Base-by-base conservation (phyloP, 2,329 filamentous ascomycete species). In the Fusarium illudens region DNA sequence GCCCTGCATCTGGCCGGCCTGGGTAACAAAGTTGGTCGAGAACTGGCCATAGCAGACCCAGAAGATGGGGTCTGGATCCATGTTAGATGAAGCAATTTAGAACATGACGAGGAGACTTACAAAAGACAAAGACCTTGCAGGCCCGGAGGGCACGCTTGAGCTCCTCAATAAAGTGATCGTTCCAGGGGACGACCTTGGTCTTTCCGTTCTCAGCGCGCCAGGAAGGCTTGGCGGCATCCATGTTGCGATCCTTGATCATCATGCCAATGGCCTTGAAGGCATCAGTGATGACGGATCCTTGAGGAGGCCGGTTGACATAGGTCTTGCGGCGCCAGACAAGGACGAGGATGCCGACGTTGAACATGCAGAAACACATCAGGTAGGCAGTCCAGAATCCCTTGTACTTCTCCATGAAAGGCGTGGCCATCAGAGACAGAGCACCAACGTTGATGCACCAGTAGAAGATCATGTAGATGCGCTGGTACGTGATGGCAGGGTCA, bases 361-460 rank as follows among this genome's bases (percentile, higher is more conserved):
- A 92, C 78, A 90, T 86, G 74, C 83, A 83, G 67, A 90, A 85
- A 77, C 74, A 82, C 82, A 84, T 77, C 77, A 80, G 81, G 65
- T 79, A 93, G 3, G 88, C 90, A 2, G 84, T 84, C 84, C 89
- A 92, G 85, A 90, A 93, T 4, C 88, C 89, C 60, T 89, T 78
- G 71, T 89, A 84, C 60, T 85, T 80, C 76, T 94, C 91, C 81
- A 92, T 85, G 74, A 88, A 89, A 1, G 87, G 87, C 1, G 89
- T 92, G 7, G 86, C 88, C 69, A 93, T 84, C 56, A 87, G 81
- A 0, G 87, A 91, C 7, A 94, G 81, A 2, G 89, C 87, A n/a
- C 90, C 91, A 15, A 93, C 70, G 77, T 93, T 93, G 75, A 93
- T 92, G 78, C 87, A 90, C 76, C 85, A 84, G 79, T 92, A 92